These are phyloP conservation scores for Erodium maritimum DNA, from an alignment of 345 rosid genomes.

Conservation along the genomic window DNA sequence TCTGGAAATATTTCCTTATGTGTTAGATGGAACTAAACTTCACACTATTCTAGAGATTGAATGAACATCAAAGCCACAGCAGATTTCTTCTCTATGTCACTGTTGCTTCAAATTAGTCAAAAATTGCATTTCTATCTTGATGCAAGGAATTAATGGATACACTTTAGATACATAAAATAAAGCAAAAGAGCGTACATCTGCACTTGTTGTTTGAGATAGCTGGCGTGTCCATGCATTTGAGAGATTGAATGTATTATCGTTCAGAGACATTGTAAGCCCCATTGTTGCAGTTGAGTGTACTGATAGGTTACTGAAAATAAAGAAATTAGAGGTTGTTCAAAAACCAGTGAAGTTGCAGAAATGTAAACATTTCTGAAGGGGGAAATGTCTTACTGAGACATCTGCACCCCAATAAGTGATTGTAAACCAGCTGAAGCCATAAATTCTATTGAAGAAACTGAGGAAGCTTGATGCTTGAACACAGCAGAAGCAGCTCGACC, in stretches of 20 bases:
- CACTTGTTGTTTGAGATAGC: constrained; percentile 71
- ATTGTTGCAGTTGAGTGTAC: constrained; percentile 72
- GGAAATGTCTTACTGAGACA: constrained; percentile 49
- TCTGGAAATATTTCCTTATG: too few species aligned
- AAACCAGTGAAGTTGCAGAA: not conserved
- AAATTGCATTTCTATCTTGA: not conserved
- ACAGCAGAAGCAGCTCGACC: constrained; percentile 62
- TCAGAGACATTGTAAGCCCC: constrained; percentile 63
- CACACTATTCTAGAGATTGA: not conserved
- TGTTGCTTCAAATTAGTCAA: not conserved
- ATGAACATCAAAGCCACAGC: not conserved
- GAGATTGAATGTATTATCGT: constrained; percentile 87
- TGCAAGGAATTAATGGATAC: not conserved
- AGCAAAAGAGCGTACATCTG: constrained; percentile 55
- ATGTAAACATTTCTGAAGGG: not conserved
- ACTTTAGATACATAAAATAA: constrained; percentile 3
- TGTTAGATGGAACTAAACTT: too few species aligned
- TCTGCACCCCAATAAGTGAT: constrained; percentile 61
- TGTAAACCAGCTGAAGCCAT: constrained; percentile 71
- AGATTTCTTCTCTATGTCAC: constrained; percentile 1
- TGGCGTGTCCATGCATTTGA: constrained; percentile 85
- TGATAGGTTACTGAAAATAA: constrained; percentile 50
- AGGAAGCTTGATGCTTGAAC: constrained; percentile 59
- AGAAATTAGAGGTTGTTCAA: constrained; percentile 4
- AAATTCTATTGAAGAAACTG: constrained; percentile 68